phyloP scores from a whole-genome alignment of 225 moss, liverwort and hornwort genomes.

The Takakia lepidozioides region DNA sequence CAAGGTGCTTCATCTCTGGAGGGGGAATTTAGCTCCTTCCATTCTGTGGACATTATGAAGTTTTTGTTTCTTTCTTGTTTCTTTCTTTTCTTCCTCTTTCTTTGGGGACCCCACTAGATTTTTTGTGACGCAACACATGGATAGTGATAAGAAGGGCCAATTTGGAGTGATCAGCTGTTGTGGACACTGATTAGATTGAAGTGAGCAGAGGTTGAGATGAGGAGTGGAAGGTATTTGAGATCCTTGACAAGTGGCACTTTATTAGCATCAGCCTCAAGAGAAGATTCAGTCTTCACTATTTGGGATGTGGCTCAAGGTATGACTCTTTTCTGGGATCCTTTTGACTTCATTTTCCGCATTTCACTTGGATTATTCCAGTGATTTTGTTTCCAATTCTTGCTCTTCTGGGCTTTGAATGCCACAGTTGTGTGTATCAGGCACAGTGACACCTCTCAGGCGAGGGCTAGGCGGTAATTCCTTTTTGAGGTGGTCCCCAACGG shows the following conservation, averaged over 20 bases:
- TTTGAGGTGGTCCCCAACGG: conserved; percentile 94
- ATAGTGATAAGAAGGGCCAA: not conserved
- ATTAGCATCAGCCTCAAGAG: conserved; percentile 72
- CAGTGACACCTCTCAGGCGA: conserved; percentile 72
- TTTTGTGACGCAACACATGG: too few species aligned
- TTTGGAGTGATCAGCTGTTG: not conserved
- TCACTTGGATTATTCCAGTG: too few species aligned
- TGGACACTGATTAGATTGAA: not conserved
- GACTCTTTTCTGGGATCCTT: not conserved
- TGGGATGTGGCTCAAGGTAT: conserved; percentile 92
- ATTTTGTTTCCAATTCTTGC: too few species aligned
- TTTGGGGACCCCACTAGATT: too few species aligned
- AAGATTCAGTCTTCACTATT: conserved; percentile 73
- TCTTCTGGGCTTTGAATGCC: too few species aligned
- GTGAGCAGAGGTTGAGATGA: not conserved
- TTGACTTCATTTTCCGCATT: not conserved
- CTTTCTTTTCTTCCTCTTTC: conserved; percentile 2
- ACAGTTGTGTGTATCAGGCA: conserved; percentile 27
- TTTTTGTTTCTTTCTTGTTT: conserved; percentile 3
- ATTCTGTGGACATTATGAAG: too few species aligned
- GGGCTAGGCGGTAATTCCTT: conserved; percentile 80
- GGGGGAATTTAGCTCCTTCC: too few species aligned
- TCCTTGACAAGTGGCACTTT: conserved; percentile 71
- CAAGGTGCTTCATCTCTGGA: too few species aligned
- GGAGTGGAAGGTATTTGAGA: conserved; percentile 6